Evolutionary conservation across 1,139 yeast species (phyloP), one percentile per base, ranked within the genome.

Genomic region (Pneumocystis canis): DNA sequence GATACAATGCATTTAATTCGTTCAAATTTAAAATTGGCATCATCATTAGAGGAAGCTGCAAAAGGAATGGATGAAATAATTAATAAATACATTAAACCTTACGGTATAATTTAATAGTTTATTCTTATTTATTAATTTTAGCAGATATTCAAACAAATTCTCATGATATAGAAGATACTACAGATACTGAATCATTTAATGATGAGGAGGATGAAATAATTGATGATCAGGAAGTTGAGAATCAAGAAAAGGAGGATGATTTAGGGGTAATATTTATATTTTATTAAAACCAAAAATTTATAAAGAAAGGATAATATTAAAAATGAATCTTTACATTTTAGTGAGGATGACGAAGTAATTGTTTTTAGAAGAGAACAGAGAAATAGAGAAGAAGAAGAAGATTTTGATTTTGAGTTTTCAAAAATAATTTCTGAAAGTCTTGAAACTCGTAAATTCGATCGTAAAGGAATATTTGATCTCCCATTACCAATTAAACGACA

Each of bases 321-420:
- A 25, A 69, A 66, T 11, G 69, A 66, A 11, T 65, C 65, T n/a
- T 69, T 65, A 31, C 64, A 64, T 16, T 67, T 64, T 28, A 73
- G 68, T 0, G 71, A 67, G 1, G 72, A 68, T 3, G 70, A 64
- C 6, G 65, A 58, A 30, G 63, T 47, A 16, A 60, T 58, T 53
- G 64, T 47, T 61, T 63, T 40, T 58, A 61, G 40, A 63, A 63
- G 41, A 28, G 58, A 47, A 33, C 41, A 9, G 31, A 7, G 56
- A 40, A 47, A 57, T 62, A 61, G 56, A 41, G 64, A 61, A 18
- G 65, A 53, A 28, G 66, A 61, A 35, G 73, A 68, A 33, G 76
- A 74, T 59, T 70, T 74, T 66, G 77, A 74, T 57, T 66, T 69
- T 7, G 76, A 74, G 60, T 73, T 75, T 62, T 70, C 73, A 40